Evolutionary conservation across 495 filamentous ascomycete species (phyloP).

Genomic region (Cercophora scortea): DNA sequence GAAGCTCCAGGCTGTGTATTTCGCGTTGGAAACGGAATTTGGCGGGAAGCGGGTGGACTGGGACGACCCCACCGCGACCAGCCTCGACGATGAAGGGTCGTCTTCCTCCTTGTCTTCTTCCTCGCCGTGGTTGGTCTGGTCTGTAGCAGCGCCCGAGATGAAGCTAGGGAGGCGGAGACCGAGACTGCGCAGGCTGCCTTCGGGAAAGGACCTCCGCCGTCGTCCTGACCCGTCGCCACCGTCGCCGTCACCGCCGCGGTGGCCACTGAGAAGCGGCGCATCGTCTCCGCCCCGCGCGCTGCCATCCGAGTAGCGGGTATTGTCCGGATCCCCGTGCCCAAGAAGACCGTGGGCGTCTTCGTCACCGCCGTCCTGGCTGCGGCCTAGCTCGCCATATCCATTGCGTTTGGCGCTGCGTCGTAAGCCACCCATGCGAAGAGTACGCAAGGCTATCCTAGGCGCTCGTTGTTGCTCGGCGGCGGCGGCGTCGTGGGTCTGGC

Average conservation of each 20-base stretch:
- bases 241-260: slow-evolving; percentile 10
- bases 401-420: slow-evolving; percentile 40
- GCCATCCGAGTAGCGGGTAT: slow-evolving; percentile 44
- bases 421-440: slow-evolving; percentile 55
- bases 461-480: slow-evolving; percentile 34
- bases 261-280: slow-evolving; percentile 51
- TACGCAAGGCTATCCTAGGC: slow-evolving; percentile 61
- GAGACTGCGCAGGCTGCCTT: slow-evolving; percentile 27
- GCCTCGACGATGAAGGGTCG: slow-evolving; percentile 45
- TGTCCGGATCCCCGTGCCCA: slow-evolving; percentile 41
- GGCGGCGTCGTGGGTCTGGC: slow-evolving; percentile 27
- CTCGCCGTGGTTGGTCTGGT: slow-evolving; percentile 24
- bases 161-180: slow-evolving; percentile 46
- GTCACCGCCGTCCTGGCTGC: slow-evolving; percentile 41
- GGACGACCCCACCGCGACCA: slow-evolving; percentile 39
- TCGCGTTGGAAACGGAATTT: slow-evolving; percentile 91
- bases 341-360: slow-evolving; percentile 52
- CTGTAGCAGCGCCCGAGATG: slow-evolving; percentile 28
- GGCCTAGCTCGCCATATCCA: slow-evolving; percentile 54
- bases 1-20: slow-evolving; percentile 96
- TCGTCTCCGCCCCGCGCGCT: slow-evolving; percentile 52
- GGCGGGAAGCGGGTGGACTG: slow-evolving; percentile 58
- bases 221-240: slow-evolving; percentile 2
- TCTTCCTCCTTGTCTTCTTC: slow-evolving; percentile 38
- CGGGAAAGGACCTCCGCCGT: slow-evolving; percentile 20